Conservation (phyloP, 1,284 basidiomycete genomes). For the Trichosporon asahii region DNA sequence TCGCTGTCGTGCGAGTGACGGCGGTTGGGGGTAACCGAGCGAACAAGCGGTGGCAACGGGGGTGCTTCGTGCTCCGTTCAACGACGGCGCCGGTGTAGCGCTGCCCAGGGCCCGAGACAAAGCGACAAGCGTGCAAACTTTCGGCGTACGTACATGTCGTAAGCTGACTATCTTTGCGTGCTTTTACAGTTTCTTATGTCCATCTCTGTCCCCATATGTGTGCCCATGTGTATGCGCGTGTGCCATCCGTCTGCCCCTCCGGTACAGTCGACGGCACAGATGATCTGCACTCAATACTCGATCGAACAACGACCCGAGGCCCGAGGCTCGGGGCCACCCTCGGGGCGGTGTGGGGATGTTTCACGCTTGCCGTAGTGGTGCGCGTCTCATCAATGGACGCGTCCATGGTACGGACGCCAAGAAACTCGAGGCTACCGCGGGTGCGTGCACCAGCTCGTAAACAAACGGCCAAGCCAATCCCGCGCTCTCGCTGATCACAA, state of each 20-base stretch:
- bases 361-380: not conserved
- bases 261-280: too few relatives aligned
- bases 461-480: not conserved
- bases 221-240: too few relatives aligned
- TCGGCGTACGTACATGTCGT: not conserved
- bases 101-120: too few relatives aligned
- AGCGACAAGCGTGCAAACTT: not conserved
- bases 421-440: not conserved
- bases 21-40: too few relatives aligned
- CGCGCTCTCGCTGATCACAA: not conserved
- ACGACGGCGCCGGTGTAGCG: not conserved
- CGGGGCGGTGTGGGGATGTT: not conserved
- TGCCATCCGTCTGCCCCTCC: not conserved
- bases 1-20: too few relatives aligned
- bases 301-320: not conserved
- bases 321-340: not conserved
- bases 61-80: not conserved
- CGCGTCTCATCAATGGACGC: not conserved
- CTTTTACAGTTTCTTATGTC: not conserved
- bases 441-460: not conserved
- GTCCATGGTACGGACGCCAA: not conserved
- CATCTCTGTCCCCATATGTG: not conserved
- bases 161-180: not conserved
- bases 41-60: not conserved
- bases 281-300: too few relatives aligned